Evolutionary conservation across 306 rosid genomes (phyloP).

Genomic region (Luffa aegyptiaca): DNA sequence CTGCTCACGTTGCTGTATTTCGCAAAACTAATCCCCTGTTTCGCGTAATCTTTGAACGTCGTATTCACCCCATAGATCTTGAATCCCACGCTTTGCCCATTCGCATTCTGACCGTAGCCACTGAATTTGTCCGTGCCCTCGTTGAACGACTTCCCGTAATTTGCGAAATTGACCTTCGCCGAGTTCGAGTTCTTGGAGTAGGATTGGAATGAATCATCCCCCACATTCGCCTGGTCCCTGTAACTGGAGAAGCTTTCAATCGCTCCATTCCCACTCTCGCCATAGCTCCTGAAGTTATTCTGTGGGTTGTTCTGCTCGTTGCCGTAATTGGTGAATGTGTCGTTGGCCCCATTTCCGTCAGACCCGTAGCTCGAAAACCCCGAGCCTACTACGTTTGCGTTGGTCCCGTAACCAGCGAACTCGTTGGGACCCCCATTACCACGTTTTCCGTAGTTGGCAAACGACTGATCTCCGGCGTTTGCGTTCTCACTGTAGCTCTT

Average conservation of each 20-base stretch:
- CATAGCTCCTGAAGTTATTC: constrained; percentile 59
- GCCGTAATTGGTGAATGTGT: constrained; percentile 57
- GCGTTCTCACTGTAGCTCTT: constrained; percentile 50
- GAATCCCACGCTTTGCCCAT: constrained; percentile 38
- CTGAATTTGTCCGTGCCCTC: constrained; percentile 65
- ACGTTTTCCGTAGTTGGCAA: constrained; percentile 53
- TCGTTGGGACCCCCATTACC: constrained; percentile 53
- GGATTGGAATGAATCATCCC: constrained; percentile 61
- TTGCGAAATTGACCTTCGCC: constrained; percentile 43
- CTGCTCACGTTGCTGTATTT: constrained; percentile 43
- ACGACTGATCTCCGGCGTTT: constrained; percentile 72
- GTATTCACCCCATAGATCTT: constrained; percentile 69
- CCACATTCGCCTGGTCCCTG: constrained; percentile 72
- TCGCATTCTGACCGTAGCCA: constrained; percentile 44
- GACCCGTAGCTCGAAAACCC: constrained; percentile 54
- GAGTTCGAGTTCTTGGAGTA: constrained; percentile 56
- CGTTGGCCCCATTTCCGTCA: constrained; percentile 34
- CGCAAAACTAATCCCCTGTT: constrained; percentile 32
- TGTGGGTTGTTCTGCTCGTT: constrained; percentile 55
- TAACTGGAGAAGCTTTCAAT: constrained; percentile 54
- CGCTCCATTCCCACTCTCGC: constrained; percentile 58
- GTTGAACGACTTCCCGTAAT: constrained; percentile 80
- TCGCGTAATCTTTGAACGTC: constrained; percentile 71
- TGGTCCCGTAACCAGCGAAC: constrained; percentile 53
- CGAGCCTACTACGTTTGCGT: constrained; percentile 54